Evolutionary conservation across 345 rosid genomes (phyloP).

Genomic region (Hirschfeldia incana): DNA sequence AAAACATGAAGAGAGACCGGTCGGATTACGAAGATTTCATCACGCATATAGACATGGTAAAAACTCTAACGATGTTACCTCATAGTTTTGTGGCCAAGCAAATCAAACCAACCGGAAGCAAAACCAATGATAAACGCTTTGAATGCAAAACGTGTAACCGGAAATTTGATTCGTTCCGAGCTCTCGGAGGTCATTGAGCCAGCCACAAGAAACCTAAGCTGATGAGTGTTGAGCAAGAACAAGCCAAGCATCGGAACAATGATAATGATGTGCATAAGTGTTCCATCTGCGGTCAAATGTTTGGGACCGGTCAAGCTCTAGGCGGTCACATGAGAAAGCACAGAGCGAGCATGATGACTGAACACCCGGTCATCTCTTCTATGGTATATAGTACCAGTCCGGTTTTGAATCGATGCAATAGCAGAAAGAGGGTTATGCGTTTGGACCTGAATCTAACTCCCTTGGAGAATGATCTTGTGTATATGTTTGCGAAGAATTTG

Average conservation of each 20-base stretch:
- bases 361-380: not conserved
- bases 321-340: conserved; percentile 82
- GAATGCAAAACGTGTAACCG: conserved; percentile 74
- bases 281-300: conserved; percentile 53
- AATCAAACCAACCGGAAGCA: conserved; percentile 14
- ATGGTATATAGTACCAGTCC: conserved; percentile 27
- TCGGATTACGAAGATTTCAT: conserved; percentile 35
- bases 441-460: conserved; percentile 76
- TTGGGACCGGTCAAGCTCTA: conserved; percentile 64
- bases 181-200: conserved; percentile 74
- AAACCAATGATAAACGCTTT: conserved; percentile 24
- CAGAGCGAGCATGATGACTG: conserved; percentile 16
- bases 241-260: conserved; percentile 15
- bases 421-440: conserved; percentile 30
- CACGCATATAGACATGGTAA: conserved; percentile 43
- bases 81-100: conserved; percentile 36
- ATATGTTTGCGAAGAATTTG: conserved; percentile 46
- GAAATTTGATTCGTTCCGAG: conserved; percentile 65
- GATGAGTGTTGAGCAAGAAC: conserved; percentile 26
- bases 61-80: conserved; percentile 47
- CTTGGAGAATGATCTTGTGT: conserved; percentile 46
- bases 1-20: conserved; percentile 49
- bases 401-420: conserved; percentile 47
- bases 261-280: conserved; percentile 49
- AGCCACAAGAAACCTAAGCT: conserved; percentile 63